Evolutionary conservation across 1,284 basidiomycete genomes (phyloP), one percentile per base, ranked within the genome.

Genomic region (Albatrellus sp.): DNA sequence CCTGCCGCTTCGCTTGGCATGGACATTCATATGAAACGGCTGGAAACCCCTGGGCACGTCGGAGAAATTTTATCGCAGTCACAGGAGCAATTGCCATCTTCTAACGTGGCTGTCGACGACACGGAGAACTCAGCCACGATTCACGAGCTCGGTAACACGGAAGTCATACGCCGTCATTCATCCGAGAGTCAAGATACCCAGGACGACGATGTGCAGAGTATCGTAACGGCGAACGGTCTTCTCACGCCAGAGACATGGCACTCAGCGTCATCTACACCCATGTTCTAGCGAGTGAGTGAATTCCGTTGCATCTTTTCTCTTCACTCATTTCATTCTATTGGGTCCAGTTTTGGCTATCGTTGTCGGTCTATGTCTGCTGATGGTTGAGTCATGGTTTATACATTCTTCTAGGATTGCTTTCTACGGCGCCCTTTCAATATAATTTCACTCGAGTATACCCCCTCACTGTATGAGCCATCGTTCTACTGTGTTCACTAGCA

Each of bases 191-290:
- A n/a, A 33, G 32, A 32, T 19, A 30, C n/a, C 13, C 42, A 41
- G 10, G 24, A 32, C 9, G 41, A 41, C 28, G 46, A 52, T 33
- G 16, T 38, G 13, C 43, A 37, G 10, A 50, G 49, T 34, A 12
- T 50, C 19, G 47, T 50, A 11, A 24, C 24, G 24, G 49, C 50
- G 12, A 49, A 48, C 8, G 53, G 52, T 14, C 42, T 46, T 16
- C 46, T 48, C 7, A 52, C 55, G 33, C 24, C 24, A 24, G 57
- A 57, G 17, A 39, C 43, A 6, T 58, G 53, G 42, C 46, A 53
- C 14, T 57, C 58, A 9, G 55, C 50, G 1, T 49, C 57, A 19
- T 56, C 56, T 12, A 59, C 57, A 11, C 58, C 56, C 6, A 44
- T 53, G 40, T 43, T 40, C 5, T 35, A 17, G 24, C 7, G 24